Evolutionary conservation across 306 rosid genomes (phyloP), one percentile per base, ranked within the genome.

Genomic region (Trifolium fragiferum): DNA sequence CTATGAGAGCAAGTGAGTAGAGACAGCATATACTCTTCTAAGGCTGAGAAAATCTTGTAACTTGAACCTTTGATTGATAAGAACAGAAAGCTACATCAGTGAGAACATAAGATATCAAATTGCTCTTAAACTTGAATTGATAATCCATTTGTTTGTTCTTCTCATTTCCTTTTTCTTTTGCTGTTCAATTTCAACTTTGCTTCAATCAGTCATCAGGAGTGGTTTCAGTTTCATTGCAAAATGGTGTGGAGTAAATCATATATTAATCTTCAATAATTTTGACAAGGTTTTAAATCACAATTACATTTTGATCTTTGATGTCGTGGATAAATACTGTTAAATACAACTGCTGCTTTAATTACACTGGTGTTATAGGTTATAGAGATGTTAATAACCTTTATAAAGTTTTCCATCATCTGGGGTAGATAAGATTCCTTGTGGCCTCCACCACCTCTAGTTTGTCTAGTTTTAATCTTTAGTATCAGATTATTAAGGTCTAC

Each of bases 401-500:
- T n/a, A n/a, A 18, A 4, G 53, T 64, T 21, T 53, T 53, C 27
- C 30, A 8, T 53, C 59, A 19, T 18, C 9, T 53, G 27, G 23
- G 59, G 59, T 65, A 75, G 57, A n/a, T n/a, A n/a, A n/a, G n/a
- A 18, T 12, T 57, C 57, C 43, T 9, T 30, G 14, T 15, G 6
- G 16, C 44, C 30, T 58, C 67, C 49, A 12, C 37, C 40, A 49
- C 37, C 32, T 49, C 11, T 61, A 60, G 64, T 6, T 47, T 65
- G 21, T 49, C 11, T 61, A 60, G 64, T 6, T 47, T 65, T 68
- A 21, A n/a, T 69, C 59, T 30, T 32, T 59, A 59, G 44, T 14
- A 23, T 40, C 66, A 35, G 35, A 47, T 49, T 61, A 10, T 18
- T 58, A 58, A 6, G 27, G 20, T 76, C 59, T 47, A 11, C n/a